Conservation (phyloP, 2,329 filamentous ascomycete genomes). For the Xylaria arbuscula region DNA sequence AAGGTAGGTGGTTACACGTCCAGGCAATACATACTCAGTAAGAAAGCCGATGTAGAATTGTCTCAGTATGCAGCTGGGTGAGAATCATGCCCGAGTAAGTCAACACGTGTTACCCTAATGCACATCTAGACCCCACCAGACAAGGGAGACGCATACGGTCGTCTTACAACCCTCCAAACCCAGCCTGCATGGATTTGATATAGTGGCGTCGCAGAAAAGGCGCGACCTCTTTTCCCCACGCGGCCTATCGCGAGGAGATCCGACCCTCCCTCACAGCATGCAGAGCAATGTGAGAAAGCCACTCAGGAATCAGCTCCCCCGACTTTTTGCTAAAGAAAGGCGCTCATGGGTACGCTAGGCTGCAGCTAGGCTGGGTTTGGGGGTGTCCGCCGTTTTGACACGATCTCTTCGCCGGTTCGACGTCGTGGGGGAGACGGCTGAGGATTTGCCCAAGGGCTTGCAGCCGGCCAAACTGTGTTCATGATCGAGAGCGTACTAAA, state of each 20-base stretch:
- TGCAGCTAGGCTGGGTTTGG: slow-evolving; percentile 6
- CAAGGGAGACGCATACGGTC: neutral
- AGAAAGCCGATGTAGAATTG: neutral
- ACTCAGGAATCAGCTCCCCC: slow-evolving; percentile 7
- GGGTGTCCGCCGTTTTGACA: slow-evolving; percentile 3
- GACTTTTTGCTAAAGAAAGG: slow-evolving; percentile 1
- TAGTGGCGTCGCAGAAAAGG: slow-evolving; percentile 10
- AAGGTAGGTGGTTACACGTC: no score
- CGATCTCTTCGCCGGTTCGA: slow-evolving; percentile 13
- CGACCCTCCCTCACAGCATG: slow-evolving; percentile 22
- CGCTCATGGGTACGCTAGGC: slow-evolving; percentile 6
- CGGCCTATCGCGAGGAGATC: slow-evolving; percentile 21
- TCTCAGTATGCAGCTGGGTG: neutral
- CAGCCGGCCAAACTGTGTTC: neutral
- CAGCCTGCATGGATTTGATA: slow-evolving; percentile 20
- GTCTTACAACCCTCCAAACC: slow-evolving; percentile 8
- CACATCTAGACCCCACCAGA: slow-evolving; percentile 6
- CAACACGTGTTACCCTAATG: slow-evolving; percentile 23
- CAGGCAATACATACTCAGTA: no score
- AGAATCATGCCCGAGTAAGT: slow-evolving; percentile 8
- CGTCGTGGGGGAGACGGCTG: neutral
- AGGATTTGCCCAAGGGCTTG: neutral
- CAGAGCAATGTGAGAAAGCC: slow-evolving; percentile 1
- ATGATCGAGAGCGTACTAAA: neutral
- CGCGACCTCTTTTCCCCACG: neutral